These are phyloP conservation scores for Sordariomycetes sp. DNA, from an alignment of 2,329 filamentous ascomycete species.

Conservation along the genomic window DNA sequence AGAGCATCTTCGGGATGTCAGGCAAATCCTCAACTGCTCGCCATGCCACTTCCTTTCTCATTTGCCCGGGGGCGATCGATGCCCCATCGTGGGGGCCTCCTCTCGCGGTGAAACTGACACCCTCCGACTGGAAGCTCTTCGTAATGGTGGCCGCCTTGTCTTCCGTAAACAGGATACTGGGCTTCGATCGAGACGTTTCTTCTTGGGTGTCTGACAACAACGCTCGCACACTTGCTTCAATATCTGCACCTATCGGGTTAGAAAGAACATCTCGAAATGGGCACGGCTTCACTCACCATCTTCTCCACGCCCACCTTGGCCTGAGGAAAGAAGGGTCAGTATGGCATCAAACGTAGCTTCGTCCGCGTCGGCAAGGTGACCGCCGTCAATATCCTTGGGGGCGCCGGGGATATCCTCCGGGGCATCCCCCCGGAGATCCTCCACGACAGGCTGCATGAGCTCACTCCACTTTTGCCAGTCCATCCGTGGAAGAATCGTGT, in stretches of 20 bases:
- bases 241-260: neutral
- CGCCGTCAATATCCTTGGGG: constrained; percentile 8
- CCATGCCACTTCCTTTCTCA: neutral
- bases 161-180: neutral
- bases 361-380: constrained; percentile 10
- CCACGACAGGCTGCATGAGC: neutral
- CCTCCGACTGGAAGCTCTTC: neutral
- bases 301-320: neutral
- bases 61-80: neutral
- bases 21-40: constrained; percentile 6
- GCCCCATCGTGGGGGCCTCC: neutral
- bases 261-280: neutral
- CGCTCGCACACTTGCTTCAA: neutral
- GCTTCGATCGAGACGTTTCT: neutral
- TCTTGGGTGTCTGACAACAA: neutral
- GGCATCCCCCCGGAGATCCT: neutral
- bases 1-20: constrained; percentile 6
- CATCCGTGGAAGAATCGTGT: constrained; percentile 25
- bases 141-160: neutral
- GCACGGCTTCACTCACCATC: neutral
- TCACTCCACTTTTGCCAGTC: constrained; percentile 63
- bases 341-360: neutral
- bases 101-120: neutral
- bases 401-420: neutral
- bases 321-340: neutral